Percentiles rank a stretch among this genome's conserved stretches.
Evolutionary conservation across 495 filamentous ascomycete genomes (phyloP).

Genomic region (Glutinoglossum americanum): DNA sequence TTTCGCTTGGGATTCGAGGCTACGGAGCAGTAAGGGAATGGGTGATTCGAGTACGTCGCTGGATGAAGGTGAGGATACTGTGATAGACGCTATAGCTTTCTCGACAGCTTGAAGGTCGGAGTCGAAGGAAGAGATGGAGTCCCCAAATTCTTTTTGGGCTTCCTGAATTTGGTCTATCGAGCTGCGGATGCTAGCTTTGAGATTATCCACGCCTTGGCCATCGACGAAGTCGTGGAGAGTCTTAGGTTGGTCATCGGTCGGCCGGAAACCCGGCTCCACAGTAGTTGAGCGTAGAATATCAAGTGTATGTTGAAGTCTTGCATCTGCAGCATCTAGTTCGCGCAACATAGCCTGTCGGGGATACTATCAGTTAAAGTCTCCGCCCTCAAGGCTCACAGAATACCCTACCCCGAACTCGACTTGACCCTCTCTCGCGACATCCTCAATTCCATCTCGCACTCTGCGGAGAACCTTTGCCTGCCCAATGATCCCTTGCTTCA

Average conservation of each 20-base stretch:
- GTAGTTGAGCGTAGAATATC: constrained; percentile 42
- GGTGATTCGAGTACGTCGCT: constrained; percentile 24
- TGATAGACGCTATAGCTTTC: constrained; percentile 23
- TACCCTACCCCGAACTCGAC: constrained; percentile 33
- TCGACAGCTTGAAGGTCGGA: constrained; percentile 41
- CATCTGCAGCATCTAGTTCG: constrained; percentile 53
- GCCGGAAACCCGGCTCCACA: constrained; percentile 55
- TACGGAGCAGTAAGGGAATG: constrained; percentile 44
- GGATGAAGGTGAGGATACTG: constrained; percentile 12
- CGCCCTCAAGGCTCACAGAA: neutral
- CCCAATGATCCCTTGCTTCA: constrained; percentile 47
- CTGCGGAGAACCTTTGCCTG: constrained; percentile 48
- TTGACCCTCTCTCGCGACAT: constrained; percentile 27
- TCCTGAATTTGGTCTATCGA: constrained; percentile 37
- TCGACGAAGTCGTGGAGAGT: constrained; percentile 82
- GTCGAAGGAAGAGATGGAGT: constrained; percentile 25
- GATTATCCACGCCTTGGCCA: constrained; percentile 47
- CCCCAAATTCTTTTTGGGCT: constrained; percentile 31
- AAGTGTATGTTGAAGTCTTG: constrained; percentile 48
- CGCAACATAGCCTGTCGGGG: constrained; percentile 28
- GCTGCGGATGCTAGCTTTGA: constrained; percentile 41
- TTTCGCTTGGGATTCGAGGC: constrained; percentile 55
- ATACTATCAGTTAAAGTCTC: neutral
- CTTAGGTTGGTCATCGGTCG: constrained; percentile 39
- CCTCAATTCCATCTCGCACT: constrained; percentile 36